Evolutionary conservation across 2,329 filamentous ascomycete species (phyloP), one percentile per base, ranked within the genome.

Genomic region (Hypoxylon sp.): DNA sequence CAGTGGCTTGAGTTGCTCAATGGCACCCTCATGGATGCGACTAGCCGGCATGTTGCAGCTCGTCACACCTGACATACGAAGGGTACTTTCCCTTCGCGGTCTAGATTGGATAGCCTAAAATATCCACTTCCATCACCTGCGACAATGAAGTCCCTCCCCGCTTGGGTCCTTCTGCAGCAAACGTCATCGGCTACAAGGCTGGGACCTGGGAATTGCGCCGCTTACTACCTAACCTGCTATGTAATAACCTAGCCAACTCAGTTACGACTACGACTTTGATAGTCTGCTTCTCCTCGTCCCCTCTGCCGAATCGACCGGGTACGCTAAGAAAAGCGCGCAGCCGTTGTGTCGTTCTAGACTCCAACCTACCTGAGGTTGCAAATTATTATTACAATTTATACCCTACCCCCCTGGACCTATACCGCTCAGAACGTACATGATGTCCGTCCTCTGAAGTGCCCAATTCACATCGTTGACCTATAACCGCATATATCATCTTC

Each of bases 121-220:
- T 46, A 36, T 56, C 51, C 59, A 56, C 59, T 46, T 52, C 45
- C 59, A 40, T 56, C 33, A 57, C 55, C 51, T 60, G 57, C 57
- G 50, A 65, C 61, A 65, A 67, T 51, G 56, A 50, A 67, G 48
- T 30, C 36, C 36, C 54, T 46, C 59, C 66, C 66, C 66, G 51
- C 62, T 62, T 60, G 62, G 48, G 28, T 57, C 18, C 11, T 68
- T 63, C 59, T 63, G 58, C 63, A 68, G 52, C 48, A 66, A 68
- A 68, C 66, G 66, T 68, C 66, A 68, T 68, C 59, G 66, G 66
- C 54, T 68, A 68, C 62, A 68, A 68, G 66, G 66, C 66, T 68
- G 55, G 63, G 36, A 48, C 63, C 66, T 68, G 55, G 63, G 36
- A 48, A 28, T 32, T 28, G 38, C 50, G 20, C 16, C n/a, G 38